Base-by-base conservation (phyloP, 345 rosid species). In the Murraya koenigii region DNA sequence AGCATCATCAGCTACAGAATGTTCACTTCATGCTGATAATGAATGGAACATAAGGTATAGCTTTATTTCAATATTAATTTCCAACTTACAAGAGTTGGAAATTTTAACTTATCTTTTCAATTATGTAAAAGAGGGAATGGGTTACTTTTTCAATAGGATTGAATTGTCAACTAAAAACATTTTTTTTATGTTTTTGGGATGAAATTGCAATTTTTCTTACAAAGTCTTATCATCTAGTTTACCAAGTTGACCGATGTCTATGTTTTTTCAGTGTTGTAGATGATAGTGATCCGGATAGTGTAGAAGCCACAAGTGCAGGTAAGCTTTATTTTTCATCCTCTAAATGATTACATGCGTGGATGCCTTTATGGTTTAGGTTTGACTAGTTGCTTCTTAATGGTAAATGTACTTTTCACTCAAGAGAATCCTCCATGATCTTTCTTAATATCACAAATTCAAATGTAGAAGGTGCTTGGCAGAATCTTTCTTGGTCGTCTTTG, bases 31-130 rank as follows among this genome's bases (percentile, higher is more conserved):
- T 82, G 82, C 28, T 81, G 98, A 94, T 80, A 94, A 96, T 77
- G 98, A 94, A 77, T 94, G 98, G 98, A 92, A 88, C 86, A 94
- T 96, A 86, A 93, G 98, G 99, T 92, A 86, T 13, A 23, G 60
- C 69, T 60, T 38, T 20, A 52, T 65, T 52, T 23, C 39, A 49
- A 26, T 69, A 47, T 49, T 47, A 22, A 62, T 25, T 44, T 30
- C 20, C 9, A 28, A 75, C 20, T 63, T 30, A 10, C 30, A 35
- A 25, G 36, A 32, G 35, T 59, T 81, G 70, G 61, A 47, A 59
- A 38, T 14, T n/a, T n/a, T 20, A 74, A 13, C 62, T 19, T 44
- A 2, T 26, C n/a, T 64, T 75, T 67, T 58, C 23, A 49, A 71
- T 55, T 54, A 72, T 38, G 49, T 61, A 28, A 41, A 26, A 61